These are phyloP conservation scores for Ophiocordyceps camponoti-rufipedis DNA, from an alignment of 2,329 filamentous ascomycete genomes.

Conservation along the genomic window DNA sequence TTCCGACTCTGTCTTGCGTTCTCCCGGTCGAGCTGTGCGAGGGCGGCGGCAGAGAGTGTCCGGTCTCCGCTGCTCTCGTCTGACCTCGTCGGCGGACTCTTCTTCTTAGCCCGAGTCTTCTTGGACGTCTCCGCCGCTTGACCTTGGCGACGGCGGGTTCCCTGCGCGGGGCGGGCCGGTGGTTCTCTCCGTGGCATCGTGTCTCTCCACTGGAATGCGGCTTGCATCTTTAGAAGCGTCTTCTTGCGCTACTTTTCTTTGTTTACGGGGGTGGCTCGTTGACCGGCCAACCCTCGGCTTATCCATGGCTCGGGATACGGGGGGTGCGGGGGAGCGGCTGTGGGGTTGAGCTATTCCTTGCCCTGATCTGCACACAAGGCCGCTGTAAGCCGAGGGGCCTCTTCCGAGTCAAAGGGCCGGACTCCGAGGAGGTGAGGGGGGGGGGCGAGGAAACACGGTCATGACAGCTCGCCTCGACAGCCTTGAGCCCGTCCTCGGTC, in stretches of 20 bases:
- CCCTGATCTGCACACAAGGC: not conserved
- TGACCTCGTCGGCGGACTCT: slow-evolving; percentile 11
- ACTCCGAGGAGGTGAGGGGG: not conserved
- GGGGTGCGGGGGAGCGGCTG: not conserved
- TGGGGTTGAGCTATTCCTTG: not conserved
- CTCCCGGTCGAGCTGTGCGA: slow-evolving; percentile 46
- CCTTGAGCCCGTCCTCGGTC: not conserved
- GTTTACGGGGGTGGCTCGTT: not conserved
- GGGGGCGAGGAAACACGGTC: not conserved
- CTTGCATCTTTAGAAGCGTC: not conserved
- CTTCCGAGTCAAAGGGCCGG: not conserved
- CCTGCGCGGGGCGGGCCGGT: slow-evolving; percentile 13
- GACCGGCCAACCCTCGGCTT: not conserved
- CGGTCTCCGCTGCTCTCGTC: slow-evolving; percentile 15
- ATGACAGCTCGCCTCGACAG: not conserved
- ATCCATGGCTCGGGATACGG: not conserved
- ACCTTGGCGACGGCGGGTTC: slow-evolving; percentile 10
- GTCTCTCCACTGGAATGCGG: slow-evolving; percentile 9
- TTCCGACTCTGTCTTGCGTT: slow-evolving; percentile 33
- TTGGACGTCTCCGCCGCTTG: slow-evolving; percentile 10
- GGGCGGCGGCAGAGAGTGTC: slow-evolving; percentile 30
- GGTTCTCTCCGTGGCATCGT: slow-evolving; percentile 17
- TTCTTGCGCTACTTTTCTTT: not conserved
- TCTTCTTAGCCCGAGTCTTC: slow-evolving; percentile 16
- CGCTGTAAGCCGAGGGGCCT: not conserved